Percentiles rank a stretch among this genome's conserved stretches.
phyloP scores from a whole-genome alignment of 495 filamentous ascomycete genomes.

The Talaromyces liani region DNA sequence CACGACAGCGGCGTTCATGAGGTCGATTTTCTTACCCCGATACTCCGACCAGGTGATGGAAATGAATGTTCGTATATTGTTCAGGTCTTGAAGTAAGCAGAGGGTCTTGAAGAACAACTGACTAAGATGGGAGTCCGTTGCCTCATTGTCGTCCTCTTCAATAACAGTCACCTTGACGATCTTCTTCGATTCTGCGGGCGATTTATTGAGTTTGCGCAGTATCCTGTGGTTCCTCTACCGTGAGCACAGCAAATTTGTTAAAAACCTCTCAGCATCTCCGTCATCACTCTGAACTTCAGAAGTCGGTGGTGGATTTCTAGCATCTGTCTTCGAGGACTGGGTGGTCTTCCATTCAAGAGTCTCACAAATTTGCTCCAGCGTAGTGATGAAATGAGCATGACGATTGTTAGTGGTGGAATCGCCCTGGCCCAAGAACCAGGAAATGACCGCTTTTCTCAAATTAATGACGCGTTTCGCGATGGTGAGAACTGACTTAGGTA shows the following conservation, averaged over 20 bases:
- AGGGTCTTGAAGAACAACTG: constrained; percentile 21
- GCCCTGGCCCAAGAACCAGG: constrained; percentile 22
- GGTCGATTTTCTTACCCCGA: constrained; percentile 21
- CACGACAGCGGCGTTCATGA: constrained; percentile 25
- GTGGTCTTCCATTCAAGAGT: constrained; percentile 20
- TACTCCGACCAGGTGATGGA: constrained; percentile 25
- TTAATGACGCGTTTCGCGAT: constrained; percentile 23
- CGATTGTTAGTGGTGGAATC: constrained; percentile 14
- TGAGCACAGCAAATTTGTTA: constrained; percentile 21
- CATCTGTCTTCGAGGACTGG: constrained; percentile 13
- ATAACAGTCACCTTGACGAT: constrained; percentile 18
- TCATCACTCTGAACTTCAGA: constrained; percentile 10
- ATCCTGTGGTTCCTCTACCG: constrained; percentile 25
- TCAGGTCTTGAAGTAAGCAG: constrained; percentile 22
- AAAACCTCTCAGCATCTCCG: constrained; percentile 11
- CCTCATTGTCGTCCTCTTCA: constrained; percentile 21
- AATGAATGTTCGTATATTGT: constrained; percentile 20
- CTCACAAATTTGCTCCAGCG: constrained; percentile 21
- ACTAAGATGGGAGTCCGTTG: constrained; percentile 12
- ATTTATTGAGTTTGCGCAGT: constrained; percentile 9
- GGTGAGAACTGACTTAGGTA: constrained; percentile 18
- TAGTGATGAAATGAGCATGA: constrained; percentile 23
- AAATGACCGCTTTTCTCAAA: constrained; percentile 22
- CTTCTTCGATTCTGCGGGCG: constrained; percentile 13
- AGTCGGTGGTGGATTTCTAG: constrained; percentile 12